Percentiles rank a stretch among this genome's conserved stretches.
Evolutionary conservation across 2,329 filamentous ascomycete genomes (phyloP).

Genomic region (Phialophora macrospora): DNA sequence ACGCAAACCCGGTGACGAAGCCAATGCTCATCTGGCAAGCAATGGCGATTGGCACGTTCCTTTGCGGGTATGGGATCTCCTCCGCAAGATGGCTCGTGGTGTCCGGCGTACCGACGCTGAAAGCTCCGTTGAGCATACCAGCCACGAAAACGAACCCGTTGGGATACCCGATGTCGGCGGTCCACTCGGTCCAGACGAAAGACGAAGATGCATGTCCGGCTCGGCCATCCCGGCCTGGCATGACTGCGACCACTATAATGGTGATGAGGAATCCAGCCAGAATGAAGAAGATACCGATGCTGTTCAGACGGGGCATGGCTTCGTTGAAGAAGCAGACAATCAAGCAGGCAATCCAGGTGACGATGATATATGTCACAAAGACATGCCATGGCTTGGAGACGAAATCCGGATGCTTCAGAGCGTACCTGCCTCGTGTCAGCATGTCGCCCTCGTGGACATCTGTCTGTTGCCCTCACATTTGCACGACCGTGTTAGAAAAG

Average conservation of each 20-base stretch:
- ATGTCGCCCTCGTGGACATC: not conserved
- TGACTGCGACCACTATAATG: conserved; percentile 48
- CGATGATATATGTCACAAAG: conserved; percentile 62
- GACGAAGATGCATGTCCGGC: conserved; percentile 52
- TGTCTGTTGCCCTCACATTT: conserved; percentile 65
- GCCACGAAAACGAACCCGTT: conserved; percentile 64
- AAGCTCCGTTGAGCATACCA: conserved; percentile 72
- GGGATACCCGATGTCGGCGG: conserved; percentile 51
- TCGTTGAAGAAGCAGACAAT: conserved; percentile 53
- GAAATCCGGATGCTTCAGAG: conserved; percentile 60
- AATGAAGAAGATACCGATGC: conserved; percentile 57
- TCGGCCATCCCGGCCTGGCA: conserved; percentile 31
- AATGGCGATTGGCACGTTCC: conserved; percentile 58
- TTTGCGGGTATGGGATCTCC: conserved; percentile 68
- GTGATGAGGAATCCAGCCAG: conserved; percentile 53
- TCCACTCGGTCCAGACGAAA: conserved; percentile 64
- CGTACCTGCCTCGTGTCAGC: conserved; percentile 47
- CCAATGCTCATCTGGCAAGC: conserved; percentile 57
- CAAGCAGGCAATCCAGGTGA: conserved; percentile 34
- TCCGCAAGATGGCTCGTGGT: conserved; percentile 67
- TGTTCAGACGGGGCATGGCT: conserved; percentile 42
- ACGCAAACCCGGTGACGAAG: conserved; percentile 55
- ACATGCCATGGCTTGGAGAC: conserved; percentile 61
- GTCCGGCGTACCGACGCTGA: conserved; percentile 69
- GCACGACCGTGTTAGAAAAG: conserved; percentile 61